Evolutionary conservation across 1,284 basidiomycete genomes (phyloP), one percentile per base, ranked within the genome.

Genomic region (Apiotrichum mycotoxinovorans): DNA sequence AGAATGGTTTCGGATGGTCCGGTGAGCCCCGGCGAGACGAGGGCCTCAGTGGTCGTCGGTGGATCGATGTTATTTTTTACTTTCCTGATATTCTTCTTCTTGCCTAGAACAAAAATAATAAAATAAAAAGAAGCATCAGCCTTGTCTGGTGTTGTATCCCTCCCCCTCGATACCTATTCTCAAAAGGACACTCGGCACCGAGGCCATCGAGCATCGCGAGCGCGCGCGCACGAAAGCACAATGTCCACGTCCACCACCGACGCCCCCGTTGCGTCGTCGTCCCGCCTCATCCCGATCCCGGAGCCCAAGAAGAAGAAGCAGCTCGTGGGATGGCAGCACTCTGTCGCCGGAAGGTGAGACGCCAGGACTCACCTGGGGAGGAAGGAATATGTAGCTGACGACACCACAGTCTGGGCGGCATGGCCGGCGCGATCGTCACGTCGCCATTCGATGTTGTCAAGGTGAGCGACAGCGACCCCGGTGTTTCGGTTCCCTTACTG

Each of bases 401-500:
- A 20, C 64, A 56, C 38, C 42, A 20, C 64, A 95, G 94, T 30
- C 80, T 95, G 12, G 96, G 95, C 20, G 95, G 95, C 25, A 97
- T 98, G 94, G 91, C 91, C 70, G 96, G 95, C 44, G 93, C 93
- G 12, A 89, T 96, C 64, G 87, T 98, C 11, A 99, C 95, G 0
- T 92, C 91, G 37, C 95, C 95, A 0, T 93, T 98, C 66, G 95
- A 99, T 75, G 91, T 99, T 27, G 94, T 98, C 66, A 98, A 98
- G 79, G 72, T 74, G 58, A 62, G 66, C 35, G 20, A 18, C 20
- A 43, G 33, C 5, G 22, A 10, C 18, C 8, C 22, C 20, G 12
- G 5, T 25, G 14, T 25, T 26, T 23, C 20, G 17, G 15, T 2
- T 1, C 15, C 7, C n/a, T 30, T 23, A 35, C 12, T 3, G 47